Evolutionary conservation across 2,329 filamentous ascomycete genomes (phyloP), one percentile per base, ranked within the genome.

Genomic region (Fusarium napiforme): DNA sequence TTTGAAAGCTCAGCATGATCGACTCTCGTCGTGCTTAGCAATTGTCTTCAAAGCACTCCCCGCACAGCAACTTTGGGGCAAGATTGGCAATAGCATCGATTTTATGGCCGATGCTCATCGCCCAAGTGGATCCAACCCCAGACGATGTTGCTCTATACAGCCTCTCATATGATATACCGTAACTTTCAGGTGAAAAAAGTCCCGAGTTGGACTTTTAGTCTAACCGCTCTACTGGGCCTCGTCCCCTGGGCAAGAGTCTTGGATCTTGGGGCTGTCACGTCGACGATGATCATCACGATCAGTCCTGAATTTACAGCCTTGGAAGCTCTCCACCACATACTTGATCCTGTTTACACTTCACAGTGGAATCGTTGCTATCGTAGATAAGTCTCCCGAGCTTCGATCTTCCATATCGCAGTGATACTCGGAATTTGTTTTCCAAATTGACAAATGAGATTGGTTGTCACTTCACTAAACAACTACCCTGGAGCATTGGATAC

Each of bases 71-170:
- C 21, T 23, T 55, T 30, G 30, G 23, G 28, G 42, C 32, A 49
- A 69, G 64, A 69, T 69, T 18, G 58, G 53, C 58, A 45, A 60
- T 69, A 55, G 52, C 52, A 64, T 69, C 40, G 16, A 36, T 53
- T 36, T 23, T 59, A 47, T 63, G 46, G 45, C 46, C 47, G 59
- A 46, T 69, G 56, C 50, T 56, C 32, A 21, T 58, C 53, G 67
- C 53, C 47, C 16, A 71, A 52, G 58, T 60, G 68, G 69, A 40
- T 45, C 30, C 11, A 36, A 26, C 57, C 30, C 28, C 57, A 50
- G 56, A 36, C 43, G 23, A 64, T 60, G 46, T 59, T 57, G 43
- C 43, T 60, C 36, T 36, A 55, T 53, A 69, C 36, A 58, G 52
- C 46, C 18, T 42, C 64, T 72, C 15, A 52, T 60, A 60, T 45